Evolutionary conservation across 2,329 filamentous ascomycete genomes (phyloP), one percentile per base, ranked within the genome.

Genomic region (Aureobasidium namibiae): DNA sequence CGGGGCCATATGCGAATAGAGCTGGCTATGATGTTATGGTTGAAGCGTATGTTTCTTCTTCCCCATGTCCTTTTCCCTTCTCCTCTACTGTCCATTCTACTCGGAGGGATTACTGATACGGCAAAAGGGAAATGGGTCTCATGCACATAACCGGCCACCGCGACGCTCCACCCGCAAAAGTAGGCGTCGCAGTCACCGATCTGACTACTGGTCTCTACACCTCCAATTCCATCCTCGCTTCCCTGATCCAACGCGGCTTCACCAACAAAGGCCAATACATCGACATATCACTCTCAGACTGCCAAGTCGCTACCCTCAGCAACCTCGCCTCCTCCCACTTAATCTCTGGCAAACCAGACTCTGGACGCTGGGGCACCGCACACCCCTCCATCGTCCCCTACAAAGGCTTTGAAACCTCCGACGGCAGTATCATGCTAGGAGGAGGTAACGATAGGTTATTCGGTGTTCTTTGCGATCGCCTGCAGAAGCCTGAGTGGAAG

Each of bases 21-120:
- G 91, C 94, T 3, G 94, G 94, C 4, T 99, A 99, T 78, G 94
- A 99, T 74, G 94, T 99, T 65, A 99, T 99, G 92, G 92, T 99
- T 11, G 94, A 99, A 77, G 94, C 94, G 61, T 78, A 66, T 61
- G 74, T 70, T 7, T 60, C 58, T 10, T 64, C 66, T 36, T 63
- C 66, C 2, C 66, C 61, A 21, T 26, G 3, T 23, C 41, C 29
- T 16, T 36, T 24, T 23, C 5, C 11, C 24, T 36, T 23, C 18
- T n/a, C n/a, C n/a, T n/a, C n/a, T n/a, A n/a, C n/a, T n/a, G n/a
- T n/a, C n/a, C n/a, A n/a, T n/a, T n/a, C n/a, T n/a, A n/a, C n/a
- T n/a, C n/a, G n/a, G n/a, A n/a, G n/a, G n/a, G n/a, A n/a, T n/a
- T 34, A 18, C 7, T 41, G 36, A 59, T 26, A 13, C 34, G 18